Evolutionary conservation across 2,329 filamentous ascomycete species (phyloP).

Genomic region (Fusarium foetens): DNA sequence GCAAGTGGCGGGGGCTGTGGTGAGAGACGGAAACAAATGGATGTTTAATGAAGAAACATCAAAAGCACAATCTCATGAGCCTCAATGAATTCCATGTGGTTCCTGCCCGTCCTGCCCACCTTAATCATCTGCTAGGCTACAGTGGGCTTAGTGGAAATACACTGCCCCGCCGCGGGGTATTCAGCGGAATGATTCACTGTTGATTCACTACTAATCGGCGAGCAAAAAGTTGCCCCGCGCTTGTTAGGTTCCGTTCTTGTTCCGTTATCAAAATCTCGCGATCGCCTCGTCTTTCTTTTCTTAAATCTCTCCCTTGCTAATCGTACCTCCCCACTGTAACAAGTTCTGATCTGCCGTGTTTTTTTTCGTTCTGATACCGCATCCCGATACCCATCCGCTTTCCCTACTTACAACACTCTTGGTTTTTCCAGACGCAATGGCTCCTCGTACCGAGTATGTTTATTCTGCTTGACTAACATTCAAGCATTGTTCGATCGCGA

Average conservation of each 20-base stretch:
- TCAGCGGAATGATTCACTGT: slow-evolving; percentile 12
- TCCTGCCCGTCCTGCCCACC: background rate
- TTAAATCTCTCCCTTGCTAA: background rate
- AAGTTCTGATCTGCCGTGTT: background rate
- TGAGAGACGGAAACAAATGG: background rate
- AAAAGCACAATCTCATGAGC: background rate
- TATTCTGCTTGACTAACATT: background rate
- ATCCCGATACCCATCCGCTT: slow-evolving; percentile 5
- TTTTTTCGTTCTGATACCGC: background rate
- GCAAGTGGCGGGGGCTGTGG: background rate
- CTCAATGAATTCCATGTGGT: slow-evolving; percentile 9
- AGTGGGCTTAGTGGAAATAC: background rate
- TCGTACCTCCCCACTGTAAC: background rate
- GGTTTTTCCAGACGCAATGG: slow-evolving; percentile 47
- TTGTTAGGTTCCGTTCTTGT: background rate
- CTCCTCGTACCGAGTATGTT: slow-evolving; percentile 58
- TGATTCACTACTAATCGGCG: background rate
- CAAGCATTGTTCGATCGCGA: background rate
- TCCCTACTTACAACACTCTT: background rate
- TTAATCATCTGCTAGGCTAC: background rate
- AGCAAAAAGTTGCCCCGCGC: slow-evolving; percentile 13
- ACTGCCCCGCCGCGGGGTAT: slow-evolving; percentile 26
- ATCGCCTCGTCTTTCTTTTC: slow-evolving; percentile 6
- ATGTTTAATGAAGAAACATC: background rate
- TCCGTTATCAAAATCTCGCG: slow-evolving; percentile 12